Evolutionary conservation across 2,329 filamentous ascomycete species (phyloP), one percentile per base, ranked within the genome.

Genomic region (Penicillium fuscoglaucum): DNA sequence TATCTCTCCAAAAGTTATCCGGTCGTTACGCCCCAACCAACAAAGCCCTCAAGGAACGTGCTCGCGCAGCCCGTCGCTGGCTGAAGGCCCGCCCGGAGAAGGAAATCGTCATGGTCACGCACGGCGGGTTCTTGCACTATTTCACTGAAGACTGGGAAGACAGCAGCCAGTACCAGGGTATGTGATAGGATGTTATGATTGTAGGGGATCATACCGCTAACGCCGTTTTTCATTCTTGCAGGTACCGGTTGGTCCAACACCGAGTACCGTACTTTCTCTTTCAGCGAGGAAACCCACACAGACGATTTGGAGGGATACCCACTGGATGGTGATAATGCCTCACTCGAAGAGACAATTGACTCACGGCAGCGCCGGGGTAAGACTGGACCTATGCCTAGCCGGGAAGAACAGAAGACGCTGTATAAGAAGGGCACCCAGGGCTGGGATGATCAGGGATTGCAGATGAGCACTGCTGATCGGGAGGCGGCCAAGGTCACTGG

Each of bases 81-180:
- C 72, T 95, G 60, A 77, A 76, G 66, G 68, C 63, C 10, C 68
- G 78, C 26, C 76, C 76, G 4, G 82, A 85, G 66, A 86, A 90
- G 67, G 84, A 93, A 66, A 84, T 96, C 29, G 85, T 88, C 0
- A 81, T 92, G 2, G 90, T 96, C 8, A 89, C 90, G 3, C 92
- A 96, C 68, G 92, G 92, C 1, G 90, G 89, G 1, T 90, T 93
- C 66, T 72, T 96, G 67, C 92, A 96, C 73, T 96, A 91, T 68
- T 78, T 96, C 62, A 95, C 90, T 0, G 85, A 92, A 65, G 91
- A 96, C 68, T 96, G 87, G 85, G 80, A 85, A 54, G 89, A 86
- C 43, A 82, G 67, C 67, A 79, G 78, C 48, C 70, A 74, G 44
- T 79, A 78, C 64, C 70, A 76, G 59, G 81, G 79, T 80, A 71